Evolutionary conservation across 768 basidiomycete genomes (phyloP), one percentile per base, ranked within the genome.

Genomic region (Cystofilobasidium macerans): DNA sequence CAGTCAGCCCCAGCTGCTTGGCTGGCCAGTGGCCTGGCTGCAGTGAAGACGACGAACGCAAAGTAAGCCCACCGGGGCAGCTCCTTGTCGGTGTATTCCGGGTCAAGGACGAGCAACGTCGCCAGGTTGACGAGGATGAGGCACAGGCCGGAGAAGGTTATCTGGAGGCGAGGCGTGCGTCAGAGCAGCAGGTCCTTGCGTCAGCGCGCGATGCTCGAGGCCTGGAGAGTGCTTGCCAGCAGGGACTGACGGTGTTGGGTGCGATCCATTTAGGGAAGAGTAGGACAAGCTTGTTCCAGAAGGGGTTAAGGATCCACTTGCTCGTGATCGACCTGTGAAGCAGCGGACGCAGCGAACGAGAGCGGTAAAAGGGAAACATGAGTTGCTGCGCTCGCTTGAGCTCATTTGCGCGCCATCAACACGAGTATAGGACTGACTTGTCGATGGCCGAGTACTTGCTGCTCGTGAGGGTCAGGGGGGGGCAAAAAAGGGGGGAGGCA

Each of bases 261-360:
- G 92, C 92, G 8, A 97, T 79, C 53, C 80, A 84, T 53, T 81
- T 79, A 2, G 92, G 92, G 84, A 88, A 93, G 30, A 92, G 80
- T 6, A 83, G 90, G 62, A 94, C 87, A 69, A 94, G 83, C 87
- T 87, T 88, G 38, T 80, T 88, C 91, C 92, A 95, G 77, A 86
- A 94, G 3, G 87, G 88, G 51, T 84, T 82, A 61, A 97, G 79
- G 28, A 92, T 77, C 75, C 86, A 85, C 72, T 82, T 80, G 43
- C 89, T 89, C 2, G 87, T 71, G 36, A 88, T 70, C 12, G 89
- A 93, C 74, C 89, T 91, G 68, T 42, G 26, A 5, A 30, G 20
- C 47, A 36, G 32, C 22, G 48, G 24, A 57, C 33, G 42, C 48
- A 32, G 64, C 26, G 18, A 54, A 33, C 6, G 24, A 18, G 33